phyloP scores from a whole-genome alignment of 306 rosid genomes.

The Dalbergia oliveri region DNA sequence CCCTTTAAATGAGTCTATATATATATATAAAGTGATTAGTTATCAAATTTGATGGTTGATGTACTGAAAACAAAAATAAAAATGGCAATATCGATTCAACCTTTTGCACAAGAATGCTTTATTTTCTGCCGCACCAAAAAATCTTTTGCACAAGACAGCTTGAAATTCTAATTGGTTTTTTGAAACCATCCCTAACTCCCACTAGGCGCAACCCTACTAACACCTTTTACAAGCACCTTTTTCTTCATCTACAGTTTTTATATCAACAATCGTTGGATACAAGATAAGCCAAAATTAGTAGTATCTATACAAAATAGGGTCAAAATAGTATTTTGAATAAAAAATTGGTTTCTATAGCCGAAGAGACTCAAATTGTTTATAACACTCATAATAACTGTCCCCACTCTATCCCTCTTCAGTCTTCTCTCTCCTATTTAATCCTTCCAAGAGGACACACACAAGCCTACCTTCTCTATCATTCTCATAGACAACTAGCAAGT shows the following conservation, averaged over 20 bases:
- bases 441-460: conserved; percentile 47
- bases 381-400: conserved; percentile 15
- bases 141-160: neutral
- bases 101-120: neutral
- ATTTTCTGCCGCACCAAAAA: no score
- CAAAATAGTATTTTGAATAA: conserved; percentile 40
- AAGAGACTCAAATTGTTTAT: conserved; percentile 35
- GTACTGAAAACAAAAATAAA: no score
- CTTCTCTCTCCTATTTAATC: conserved; percentile 77
- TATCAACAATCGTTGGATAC: conserved; percentile 36
- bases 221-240: neutral
- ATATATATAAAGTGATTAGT: no score
- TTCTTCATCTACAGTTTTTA: conserved; percentile 31
- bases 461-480: conserved; percentile 44
- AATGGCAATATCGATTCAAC: neutral
- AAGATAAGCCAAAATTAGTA: conserved; percentile 32
- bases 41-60: no score
- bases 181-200: neutral
- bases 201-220: neutral
- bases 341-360: neutral
- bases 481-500: conserved; percentile 53
- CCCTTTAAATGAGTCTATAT: no score
- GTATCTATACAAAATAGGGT: conserved; percentile 46
- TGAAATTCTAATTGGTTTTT: neutral
- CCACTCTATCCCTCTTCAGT: neutral